Evolutionary conservation across 2,329 filamentous ascomycete species (phyloP).

Genomic region (Calonectria montana): DNA sequence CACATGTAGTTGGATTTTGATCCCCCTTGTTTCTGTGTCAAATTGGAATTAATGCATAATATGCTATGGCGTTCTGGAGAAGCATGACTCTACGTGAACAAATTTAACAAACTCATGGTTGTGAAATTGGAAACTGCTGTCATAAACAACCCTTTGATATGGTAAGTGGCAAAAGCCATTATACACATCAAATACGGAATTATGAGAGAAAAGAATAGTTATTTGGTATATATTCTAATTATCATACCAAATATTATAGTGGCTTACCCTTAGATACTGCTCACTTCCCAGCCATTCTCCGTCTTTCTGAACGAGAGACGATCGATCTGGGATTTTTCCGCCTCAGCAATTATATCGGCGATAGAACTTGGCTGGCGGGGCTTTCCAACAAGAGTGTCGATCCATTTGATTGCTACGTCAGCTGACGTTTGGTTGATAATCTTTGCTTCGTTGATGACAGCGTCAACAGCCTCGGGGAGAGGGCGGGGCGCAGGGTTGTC

Average conservation of each 20-base stretch:
- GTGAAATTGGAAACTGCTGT: too few relatives aligned
- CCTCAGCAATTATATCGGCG: too few relatives aligned
- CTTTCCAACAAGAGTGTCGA: neutral
- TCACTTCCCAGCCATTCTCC: neutral
- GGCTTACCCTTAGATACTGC: neutral
- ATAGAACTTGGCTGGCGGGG: neutral
- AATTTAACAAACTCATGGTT: too few relatives aligned
- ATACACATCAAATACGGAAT: too few relatives aligned
- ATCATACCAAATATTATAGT: neutral
- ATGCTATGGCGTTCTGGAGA: too few relatives aligned
- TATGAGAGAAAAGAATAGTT: neutral
- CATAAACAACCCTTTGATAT: too few relatives aligned
- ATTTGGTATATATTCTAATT: neutral
- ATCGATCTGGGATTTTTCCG: neutral
- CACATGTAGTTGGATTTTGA: too few relatives aligned
- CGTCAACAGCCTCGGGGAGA: neutral
- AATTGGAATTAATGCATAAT: too few relatives aligned
- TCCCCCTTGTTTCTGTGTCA: too few relatives aligned
- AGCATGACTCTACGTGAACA: too few relatives aligned
- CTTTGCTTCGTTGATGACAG: neutral
- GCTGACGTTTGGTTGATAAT: neutral
- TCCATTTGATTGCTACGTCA: neutral
- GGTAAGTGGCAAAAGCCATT: too few relatives aligned
- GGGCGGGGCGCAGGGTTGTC: neutral
- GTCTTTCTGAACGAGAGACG: neutral